Percentiles rank a stretch among this genome's conserved stretches.
Evolutionary conservation across 345 rosid species (phyloP).

Genomic region (Citrus glauca): DNA sequence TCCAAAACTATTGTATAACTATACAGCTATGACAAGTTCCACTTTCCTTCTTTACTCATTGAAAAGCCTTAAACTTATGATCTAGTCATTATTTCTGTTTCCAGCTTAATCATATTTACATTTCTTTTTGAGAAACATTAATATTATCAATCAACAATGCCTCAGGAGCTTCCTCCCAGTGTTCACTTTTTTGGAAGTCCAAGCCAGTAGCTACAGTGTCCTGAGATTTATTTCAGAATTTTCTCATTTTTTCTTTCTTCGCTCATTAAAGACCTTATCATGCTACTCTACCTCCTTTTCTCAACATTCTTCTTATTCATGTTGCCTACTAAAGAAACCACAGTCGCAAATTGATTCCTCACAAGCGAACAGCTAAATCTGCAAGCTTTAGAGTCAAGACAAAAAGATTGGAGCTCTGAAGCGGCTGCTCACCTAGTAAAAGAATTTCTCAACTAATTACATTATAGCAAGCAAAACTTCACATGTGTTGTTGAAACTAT

Average conservation of each 20-base stretch:
- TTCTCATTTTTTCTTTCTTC: too few species aligned
- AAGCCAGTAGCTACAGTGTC: not conserved
- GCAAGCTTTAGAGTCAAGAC: not conserved
- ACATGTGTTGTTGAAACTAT: not conserved
- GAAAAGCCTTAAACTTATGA: too few species aligned
- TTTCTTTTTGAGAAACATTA: not conserved
- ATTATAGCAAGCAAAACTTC: not conserved
- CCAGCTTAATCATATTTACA: too few species aligned
- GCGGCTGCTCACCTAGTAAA: not conserved
- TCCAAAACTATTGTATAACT: too few species aligned
- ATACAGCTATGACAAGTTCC: too few species aligned
- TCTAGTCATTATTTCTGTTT: too few species aligned
- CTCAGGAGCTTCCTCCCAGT: not conserved
- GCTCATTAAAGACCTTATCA: not conserved
- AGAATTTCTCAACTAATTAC: not conserved
- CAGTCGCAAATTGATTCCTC: not conserved
- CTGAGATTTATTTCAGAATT: not conserved
- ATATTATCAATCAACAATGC: not conserved
- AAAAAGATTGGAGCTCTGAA: not conserved
- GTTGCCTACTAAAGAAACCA: not conserved
- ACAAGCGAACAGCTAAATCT: not conserved
- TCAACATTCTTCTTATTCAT: not conserved
- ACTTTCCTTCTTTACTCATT: too few species aligned
- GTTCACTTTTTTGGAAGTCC: not conserved
- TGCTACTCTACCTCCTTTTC: not conserved